Conservation (phyloP, 148 eudicot genomes). For the Nyssa sinensis region DNA sequence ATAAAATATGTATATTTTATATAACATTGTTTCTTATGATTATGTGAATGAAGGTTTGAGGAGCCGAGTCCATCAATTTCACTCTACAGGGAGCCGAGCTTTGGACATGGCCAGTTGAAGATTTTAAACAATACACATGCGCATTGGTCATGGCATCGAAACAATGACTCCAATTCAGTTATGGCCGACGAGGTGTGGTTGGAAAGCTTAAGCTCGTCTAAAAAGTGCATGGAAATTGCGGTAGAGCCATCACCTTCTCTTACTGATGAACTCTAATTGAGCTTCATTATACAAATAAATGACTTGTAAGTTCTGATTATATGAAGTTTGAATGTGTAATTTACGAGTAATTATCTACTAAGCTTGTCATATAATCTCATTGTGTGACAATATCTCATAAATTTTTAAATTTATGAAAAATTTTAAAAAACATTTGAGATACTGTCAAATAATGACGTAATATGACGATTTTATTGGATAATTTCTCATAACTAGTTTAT, state of each 20-base stretch:
- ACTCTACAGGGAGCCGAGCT: conserved; percentile 63
- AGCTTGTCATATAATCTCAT: too few relatives aligned
- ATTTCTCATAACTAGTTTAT: too few relatives aligned
- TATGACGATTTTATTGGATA: too few relatives aligned
- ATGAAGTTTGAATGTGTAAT: too few relatives aligned
- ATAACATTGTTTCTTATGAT: background rate
- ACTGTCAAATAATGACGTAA: too few relatives aligned
- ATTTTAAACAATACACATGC: conserved; percentile 63
- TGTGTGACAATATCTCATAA: too few relatives aligned
- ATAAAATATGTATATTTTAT: too few relatives aligned
- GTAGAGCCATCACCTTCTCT: background rate
- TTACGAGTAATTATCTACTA: too few relatives aligned
- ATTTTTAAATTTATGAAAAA: too few relatives aligned
- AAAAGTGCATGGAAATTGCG: conserved; percentile 24
- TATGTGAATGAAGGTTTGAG: conserved; percentile 47
- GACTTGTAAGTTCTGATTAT: too few relatives aligned
- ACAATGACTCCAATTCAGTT: conserved; percentile 44
- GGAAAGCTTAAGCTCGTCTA: conserved; percentile 41
- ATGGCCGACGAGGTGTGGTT: conserved; percentile 60
- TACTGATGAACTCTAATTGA: conserved; percentile 22
- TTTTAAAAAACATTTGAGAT: too few relatives aligned
- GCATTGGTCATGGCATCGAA: conserved; percentile 80
- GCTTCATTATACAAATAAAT: background rate
- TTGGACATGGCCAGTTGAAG: conserved; percentile 83
- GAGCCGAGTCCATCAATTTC: conserved; percentile 58